Conservation (phyloP, 306 rosid genomes). For the Casuarina equisetifolia region DNA sequence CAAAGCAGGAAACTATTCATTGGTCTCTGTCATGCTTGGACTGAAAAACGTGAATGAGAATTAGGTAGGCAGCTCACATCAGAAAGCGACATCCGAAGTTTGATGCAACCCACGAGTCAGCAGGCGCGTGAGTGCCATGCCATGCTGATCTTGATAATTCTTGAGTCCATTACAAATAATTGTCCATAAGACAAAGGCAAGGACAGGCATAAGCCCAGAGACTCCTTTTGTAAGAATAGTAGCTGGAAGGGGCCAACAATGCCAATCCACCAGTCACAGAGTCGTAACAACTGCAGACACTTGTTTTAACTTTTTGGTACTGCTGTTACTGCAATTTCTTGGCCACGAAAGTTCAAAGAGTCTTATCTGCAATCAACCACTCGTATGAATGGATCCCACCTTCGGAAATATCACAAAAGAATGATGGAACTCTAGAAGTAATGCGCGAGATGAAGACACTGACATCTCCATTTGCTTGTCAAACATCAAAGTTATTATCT, state of each 20-base stretch:
- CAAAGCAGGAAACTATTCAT: background rate
- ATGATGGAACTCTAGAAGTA: no score
- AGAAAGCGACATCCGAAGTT: background rate
- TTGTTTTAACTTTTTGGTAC: background rate
- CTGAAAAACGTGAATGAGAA: background rate
- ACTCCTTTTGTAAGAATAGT: no score
- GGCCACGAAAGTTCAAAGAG: background rate
- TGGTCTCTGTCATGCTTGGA: background rate
- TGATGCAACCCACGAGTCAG: background rate
- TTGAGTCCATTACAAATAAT: background rate
- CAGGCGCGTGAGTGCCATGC: background rate
- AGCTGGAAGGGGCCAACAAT: no score
- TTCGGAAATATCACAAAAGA: background rate
- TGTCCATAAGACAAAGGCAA: background rate
- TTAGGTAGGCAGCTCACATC: background rate
- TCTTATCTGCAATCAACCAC: background rate
- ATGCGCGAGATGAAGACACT: no score
- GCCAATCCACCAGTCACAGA: background rate
- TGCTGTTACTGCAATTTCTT: background rate
- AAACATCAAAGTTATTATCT: no score
- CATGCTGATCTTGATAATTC: no score
- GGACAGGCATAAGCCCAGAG: no score
- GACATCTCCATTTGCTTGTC: no score
- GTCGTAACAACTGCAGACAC: no score
- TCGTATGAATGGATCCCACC: background rate